Conservation (phyloP, 163 green algal species). For the Scenedesmus sp. region DNA sequence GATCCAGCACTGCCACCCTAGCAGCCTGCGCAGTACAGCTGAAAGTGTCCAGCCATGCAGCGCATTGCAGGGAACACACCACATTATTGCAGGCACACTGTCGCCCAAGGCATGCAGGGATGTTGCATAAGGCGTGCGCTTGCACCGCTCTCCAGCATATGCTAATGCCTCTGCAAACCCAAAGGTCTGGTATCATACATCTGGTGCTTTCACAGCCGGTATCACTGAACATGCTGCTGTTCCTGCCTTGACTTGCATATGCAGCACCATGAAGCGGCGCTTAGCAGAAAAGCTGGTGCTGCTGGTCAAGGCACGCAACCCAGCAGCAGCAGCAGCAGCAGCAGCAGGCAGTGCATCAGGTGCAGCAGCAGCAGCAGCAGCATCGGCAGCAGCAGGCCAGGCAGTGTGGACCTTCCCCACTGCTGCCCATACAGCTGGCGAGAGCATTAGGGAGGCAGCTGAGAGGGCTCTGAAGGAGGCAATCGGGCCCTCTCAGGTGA, state of each 20-base stretch:
- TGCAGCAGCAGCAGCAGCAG: conserved; percentile 1
- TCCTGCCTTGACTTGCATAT: background rate
- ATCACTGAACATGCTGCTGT: background rate
- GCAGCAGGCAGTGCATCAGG: background rate
- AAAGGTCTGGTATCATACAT: too few species aligned
- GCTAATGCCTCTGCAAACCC: too few species aligned
- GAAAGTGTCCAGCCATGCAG: too few species aligned
- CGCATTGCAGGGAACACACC: too few species aligned
- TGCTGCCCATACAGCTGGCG: background rate
- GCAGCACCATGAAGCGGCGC: conserved; percentile 41
- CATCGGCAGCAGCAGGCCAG: background rate
- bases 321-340: conserved; percentile 9
- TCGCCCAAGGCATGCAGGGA: too few species aligned
- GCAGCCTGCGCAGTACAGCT: too few species aligned
- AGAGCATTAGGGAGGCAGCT: conserved; percentile 24
- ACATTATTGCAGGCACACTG: too few species aligned
- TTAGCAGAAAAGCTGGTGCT: conserved; percentile 27
- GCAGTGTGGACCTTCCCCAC: conserved; percentile 24
- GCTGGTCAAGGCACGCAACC: conserved; percentile 21
- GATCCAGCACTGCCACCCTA: too few species aligned
- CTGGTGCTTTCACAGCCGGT: too few species aligned
- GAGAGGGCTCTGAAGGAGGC: conserved; percentile 22
- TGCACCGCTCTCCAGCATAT: too few species aligned
- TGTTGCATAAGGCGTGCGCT: too few species aligned
- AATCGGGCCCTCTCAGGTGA: conserved; percentile 13